phyloP scores from a whole-genome alignment of 208 protist genomes.

The Naegleria fowleri region DNA sequence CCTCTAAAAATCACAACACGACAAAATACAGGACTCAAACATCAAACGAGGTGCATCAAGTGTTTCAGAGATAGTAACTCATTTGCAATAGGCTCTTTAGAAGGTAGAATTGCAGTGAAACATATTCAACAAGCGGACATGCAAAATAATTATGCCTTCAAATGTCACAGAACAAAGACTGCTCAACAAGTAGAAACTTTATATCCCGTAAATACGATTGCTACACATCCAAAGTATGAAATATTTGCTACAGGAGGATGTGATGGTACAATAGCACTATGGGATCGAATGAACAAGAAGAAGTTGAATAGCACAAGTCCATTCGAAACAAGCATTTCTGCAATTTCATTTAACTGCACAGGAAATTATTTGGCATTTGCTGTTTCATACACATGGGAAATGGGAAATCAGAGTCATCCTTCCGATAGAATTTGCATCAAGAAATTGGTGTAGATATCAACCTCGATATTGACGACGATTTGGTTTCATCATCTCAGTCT shows the following conservation, averaged over 20 bases:
- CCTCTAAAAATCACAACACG: neutral
- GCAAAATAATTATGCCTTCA: constrained; percentile 63
- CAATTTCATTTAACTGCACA: constrained; percentile 48
- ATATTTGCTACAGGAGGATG: constrained; percentile 66
- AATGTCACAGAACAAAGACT: constrained; percentile 56
- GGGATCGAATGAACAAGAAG: constrained; percentile 54
- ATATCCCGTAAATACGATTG: constrained; percentile 66
- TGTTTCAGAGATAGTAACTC: constrained; percentile 29
- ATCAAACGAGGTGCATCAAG: constrained; percentile 52
- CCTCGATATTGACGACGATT: no score
- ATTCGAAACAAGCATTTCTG: constrained; percentile 49
- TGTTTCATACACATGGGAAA: constrained; percentile 58
- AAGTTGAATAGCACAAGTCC: constrained; percentile 19
- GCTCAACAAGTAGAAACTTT: constrained; percentile 38
- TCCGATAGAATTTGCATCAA: neutral
- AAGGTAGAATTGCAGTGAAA: constrained; percentile 66
- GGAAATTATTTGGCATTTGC: constrained; percentile 58
- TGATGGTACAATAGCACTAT: constrained; percentile 61
- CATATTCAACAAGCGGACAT: constrained; percentile 48
- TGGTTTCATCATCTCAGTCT: neutral
- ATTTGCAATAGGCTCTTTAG: constrained; percentile 51
- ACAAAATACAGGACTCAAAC: constrained; percentile 41
- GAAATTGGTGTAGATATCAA: neutral
- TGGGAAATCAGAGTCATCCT: constrained; percentile 46
- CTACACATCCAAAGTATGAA: constrained; percentile 59